Evolutionary conservation across 208 protist species (phyloP).

Genomic region (Porcisia hertigi): DNA sequence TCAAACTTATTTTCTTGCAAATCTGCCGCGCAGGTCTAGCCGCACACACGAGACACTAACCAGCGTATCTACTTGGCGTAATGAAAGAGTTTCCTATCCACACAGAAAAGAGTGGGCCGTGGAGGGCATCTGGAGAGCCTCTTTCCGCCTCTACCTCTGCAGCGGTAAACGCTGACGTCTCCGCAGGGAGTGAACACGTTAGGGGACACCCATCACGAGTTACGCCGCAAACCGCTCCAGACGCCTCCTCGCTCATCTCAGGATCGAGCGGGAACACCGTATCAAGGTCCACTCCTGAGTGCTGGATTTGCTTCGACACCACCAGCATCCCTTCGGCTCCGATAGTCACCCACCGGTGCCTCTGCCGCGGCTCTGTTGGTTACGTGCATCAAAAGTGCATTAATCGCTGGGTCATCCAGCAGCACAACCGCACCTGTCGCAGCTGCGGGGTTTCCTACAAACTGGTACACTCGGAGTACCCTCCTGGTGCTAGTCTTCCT

Average conservation of each 20-base stretch:
- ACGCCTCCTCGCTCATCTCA: background rate
- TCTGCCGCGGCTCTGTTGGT: conserved; percentile 59
- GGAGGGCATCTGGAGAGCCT: background rate
- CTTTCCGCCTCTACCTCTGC: background rate
- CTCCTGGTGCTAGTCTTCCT: conserved; percentile 17
- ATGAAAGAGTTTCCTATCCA: conserved; percentile 1
- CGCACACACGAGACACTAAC: conserved; percentile 3
- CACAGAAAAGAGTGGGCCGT: background rate
- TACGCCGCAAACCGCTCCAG: background rate
- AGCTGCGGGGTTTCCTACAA: conserved; percentile 60
- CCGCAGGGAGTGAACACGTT: background rate
- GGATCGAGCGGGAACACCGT: background rate
- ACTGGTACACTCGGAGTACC: conserved; percentile 35
- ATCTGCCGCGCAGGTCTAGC: background rate
- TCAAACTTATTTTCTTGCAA: background rate
- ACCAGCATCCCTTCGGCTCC: conserved; percentile 37
- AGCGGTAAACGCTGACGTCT: background rate
- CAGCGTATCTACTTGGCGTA: background rate
- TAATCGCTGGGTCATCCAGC: conserved; percentile 63
- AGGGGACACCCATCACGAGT: background rate
- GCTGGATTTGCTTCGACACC: conserved; percentile 74
- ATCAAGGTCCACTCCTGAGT: conserved; percentile 27
- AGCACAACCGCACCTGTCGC: conserved; percentile 43
- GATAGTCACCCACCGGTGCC: conserved; percentile 53
- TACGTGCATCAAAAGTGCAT: conserved; percentile 75